Conservation (phyloP, 2,329 filamentous ascomycete genomes). For the Sordariomycetes sp. region DNA sequence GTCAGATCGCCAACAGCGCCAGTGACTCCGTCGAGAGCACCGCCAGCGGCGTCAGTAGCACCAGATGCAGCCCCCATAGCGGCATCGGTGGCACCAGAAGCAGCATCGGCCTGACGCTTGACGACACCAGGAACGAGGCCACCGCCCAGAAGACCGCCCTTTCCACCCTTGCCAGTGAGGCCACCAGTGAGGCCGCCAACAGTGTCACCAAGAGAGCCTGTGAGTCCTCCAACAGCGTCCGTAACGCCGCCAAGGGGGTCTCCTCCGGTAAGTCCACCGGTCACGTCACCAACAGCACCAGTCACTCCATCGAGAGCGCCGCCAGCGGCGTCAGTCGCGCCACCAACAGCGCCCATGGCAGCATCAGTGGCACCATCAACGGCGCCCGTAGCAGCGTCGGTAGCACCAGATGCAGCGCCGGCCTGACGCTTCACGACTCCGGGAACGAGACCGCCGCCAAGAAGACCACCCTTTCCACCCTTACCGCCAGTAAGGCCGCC, state of each 20-base stretch:
- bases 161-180: not conserved
- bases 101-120: constrained; percentile 1
- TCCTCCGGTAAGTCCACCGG: not conserved
- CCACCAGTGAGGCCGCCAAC: not conserved
- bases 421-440: not conserved
- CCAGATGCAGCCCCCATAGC: not conserved
- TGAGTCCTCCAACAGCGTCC: not conserved
- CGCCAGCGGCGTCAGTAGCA: not conserved
- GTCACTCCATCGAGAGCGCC: not conserved
- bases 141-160: not conserved
- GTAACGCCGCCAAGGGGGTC: not conserved
- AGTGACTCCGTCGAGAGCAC: not conserved
- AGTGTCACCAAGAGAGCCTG: not conserved
- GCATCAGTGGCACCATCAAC: not conserved
- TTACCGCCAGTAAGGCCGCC: not conserved
- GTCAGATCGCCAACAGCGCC: not conserved
- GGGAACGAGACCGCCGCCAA: not conserved
- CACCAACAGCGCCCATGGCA: not conserved
- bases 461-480: not conserved
- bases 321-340: not conserved
- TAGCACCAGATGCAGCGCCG: not conserved
- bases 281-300: not conserved
- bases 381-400: not conserved
- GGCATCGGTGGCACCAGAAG: not conserved
- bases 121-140: not conserved